Conservation (phyloP, 2,329 filamentous ascomycete species). For the Colletotrichum melonis region DNA sequence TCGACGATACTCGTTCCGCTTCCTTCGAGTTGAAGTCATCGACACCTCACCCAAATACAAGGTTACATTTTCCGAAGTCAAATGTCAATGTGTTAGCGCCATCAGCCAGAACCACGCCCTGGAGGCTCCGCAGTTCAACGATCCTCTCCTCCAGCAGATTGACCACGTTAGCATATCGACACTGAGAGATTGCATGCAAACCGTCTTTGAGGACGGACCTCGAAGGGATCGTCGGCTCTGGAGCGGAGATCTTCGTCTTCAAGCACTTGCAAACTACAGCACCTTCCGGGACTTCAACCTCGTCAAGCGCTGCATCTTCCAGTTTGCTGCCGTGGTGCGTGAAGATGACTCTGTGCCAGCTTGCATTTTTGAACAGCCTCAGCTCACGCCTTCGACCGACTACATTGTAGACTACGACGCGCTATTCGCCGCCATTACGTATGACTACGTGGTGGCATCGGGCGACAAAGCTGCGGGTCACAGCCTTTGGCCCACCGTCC, state of each 20-base stretch:
- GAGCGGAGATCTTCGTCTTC: conserved; percentile 50
- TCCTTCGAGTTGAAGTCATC: conserved; percentile 46
- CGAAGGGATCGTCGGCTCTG: conserved; percentile 50
- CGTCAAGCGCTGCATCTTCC: conserved; percentile 48
- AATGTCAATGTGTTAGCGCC: conserved; percentile 44
- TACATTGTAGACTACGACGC: conserved; percentile 52
- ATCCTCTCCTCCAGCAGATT: conserved; percentile 40
- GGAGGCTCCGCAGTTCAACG: conserved; percentile 34
- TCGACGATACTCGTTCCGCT: conserved; percentile 48
- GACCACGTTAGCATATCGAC: conserved; percentile 46
- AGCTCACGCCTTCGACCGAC: conserved; percentile 43
- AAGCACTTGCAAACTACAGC: conserved; percentile 49
- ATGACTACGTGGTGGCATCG: conserved; percentile 46
- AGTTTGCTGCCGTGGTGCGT: conserved; percentile 47
- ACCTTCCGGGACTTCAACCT: conserved; percentile 48
- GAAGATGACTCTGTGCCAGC: conserved; percentile 47
- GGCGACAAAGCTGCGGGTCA: conserved; percentile 43
- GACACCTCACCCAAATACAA: conserved; percentile 49
- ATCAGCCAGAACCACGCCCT: conserved; percentile 37
- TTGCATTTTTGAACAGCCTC: conserved; percentile 48
- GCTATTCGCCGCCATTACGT: conserved; percentile 45
- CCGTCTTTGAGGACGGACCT: conserved; percentile 51
- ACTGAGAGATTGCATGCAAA: conserved; percentile 51
- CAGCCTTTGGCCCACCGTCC: conserved; percentile 45
- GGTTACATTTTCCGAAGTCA: conserved; percentile 43